Base-by-base conservation (phyloP, 179 eudicot genomes). In the Amaranthus tricolor region DNA sequence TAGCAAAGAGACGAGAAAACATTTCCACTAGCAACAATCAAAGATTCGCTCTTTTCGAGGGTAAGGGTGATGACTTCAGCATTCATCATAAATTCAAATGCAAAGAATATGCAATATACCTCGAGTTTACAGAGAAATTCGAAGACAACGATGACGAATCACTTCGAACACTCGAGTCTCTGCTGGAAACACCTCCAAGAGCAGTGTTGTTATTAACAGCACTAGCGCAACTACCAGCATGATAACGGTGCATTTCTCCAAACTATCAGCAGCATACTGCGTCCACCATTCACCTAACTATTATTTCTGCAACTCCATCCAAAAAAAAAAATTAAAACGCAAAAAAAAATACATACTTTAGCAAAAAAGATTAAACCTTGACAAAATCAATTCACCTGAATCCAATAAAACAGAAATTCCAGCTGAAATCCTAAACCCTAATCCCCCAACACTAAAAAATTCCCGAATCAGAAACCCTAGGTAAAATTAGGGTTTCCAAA, bases 161-260 rank as follows among this genome's bases (percentile, higher is more conserved):
- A 40, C 76, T 77, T 62, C 95, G 85, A 68, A 82, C 80, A 52
- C 84, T 57, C 7, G 71, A 11, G 69, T 91, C 97, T 81, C 95
- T 89, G 58, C 79, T 74, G 69, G 96, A 86, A 65, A 85, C 71
- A 72, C 97, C 96, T 66, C 90, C 86, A 75, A 87, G 84, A 53
- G 86, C 76, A 76, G 86, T 82, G 80, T 82, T 86, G 80, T 87
- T 91, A 85, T 89, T 94, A 56, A 92, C 89, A 76, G 97, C 96
- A 89, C 94, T 86, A 88, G 87, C 88, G 90, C 93, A 85, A 91
- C 86, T 86, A 84, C 83, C 82, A 89, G 84, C 84, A 87, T 90
- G 96, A 92, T 87, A 94, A 89, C 96, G 88, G 89, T 94, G 98
- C 98, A 94, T 94, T 80, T 89, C 89, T 92, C 88, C 92, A 67